Base-by-base conservation (phyloP, 139 green algal genomes). In the Yamagishiella unicocca region DNA sequence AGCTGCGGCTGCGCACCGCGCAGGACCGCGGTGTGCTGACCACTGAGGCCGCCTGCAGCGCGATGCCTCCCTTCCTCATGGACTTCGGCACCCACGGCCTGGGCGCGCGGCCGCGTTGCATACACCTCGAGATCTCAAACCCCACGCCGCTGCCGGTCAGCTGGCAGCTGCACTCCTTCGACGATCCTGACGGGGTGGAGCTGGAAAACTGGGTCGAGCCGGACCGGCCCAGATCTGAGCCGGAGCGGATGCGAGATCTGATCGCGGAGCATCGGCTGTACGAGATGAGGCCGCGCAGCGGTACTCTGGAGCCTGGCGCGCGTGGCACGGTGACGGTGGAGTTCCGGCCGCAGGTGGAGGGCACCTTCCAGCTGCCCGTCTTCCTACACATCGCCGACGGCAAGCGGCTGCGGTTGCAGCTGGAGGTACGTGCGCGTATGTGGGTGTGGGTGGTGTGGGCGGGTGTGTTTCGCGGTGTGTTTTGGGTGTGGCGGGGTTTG, bases 121-220 rank as follows among this genome's bases (percentile, higher is more conserved):
- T 92, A 12, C 92, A 76, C 42, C 0, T 96, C 0, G 79, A 91
- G 86, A n/a, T 96, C 6, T 81, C 31, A 54, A 96, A 96, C 74
- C 45, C 79, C 5, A 89, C 89, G 17, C 35, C 66, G 31, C 71
- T 94, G 73, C 87, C 91, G 6, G 72, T 88, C 1, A 27, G 29
- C 21, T 95, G 91, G 93, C 90, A 95, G 79, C 81, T 97, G 50
- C 88, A 93, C 72, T 89, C 88, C 46, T 87, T 90, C 33, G 90
- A 95, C 72, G 88, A 95, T 67, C 89, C 89, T 2, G 86, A 93
- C 43, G 72, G 73, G 17, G 82, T 96, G 31, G 92, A 97, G 64
- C 29, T 95, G 46, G 95, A 97, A 84, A 96, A 95, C 74, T 97
- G 95, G 95, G 92, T 96, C 37, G 95, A 97, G 68, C 78, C 91